A percentile compares a stretch with the other conserved stretches of the same genome.
These are phyloP conservation scores for Lipomyces sp. DNA, from an alignment of 805 yeast species.

Conservation along the genomic window DNA sequence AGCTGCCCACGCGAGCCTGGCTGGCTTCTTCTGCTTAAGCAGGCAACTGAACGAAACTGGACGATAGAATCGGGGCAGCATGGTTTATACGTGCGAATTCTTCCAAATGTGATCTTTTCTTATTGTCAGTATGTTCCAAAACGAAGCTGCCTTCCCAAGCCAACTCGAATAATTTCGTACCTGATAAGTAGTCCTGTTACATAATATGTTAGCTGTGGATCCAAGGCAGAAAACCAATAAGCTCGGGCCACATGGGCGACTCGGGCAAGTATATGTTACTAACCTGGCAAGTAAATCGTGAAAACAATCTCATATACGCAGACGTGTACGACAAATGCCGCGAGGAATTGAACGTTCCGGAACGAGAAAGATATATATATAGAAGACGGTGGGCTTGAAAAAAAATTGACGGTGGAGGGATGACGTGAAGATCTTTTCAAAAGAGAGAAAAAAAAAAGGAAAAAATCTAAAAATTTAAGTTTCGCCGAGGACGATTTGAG, in stretches of 20 bases:
- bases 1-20: background rate
- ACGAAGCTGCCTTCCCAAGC: background rate
- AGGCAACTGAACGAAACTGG: slow-evolving; percentile 12
- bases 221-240: background rate
- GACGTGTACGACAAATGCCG: slow-evolving; percentile 2
- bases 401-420: slow-evolving; percentile 31
- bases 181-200: slow-evolving; percentile 36
- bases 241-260: background rate
- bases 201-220: slow-evolving; percentile 15
- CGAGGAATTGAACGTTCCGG: background rate
- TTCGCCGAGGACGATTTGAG: background rate
- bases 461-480: slow-evolving; percentile 12
- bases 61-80: slow-evolving; percentile 21
- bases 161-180: slow-evolving; percentile 11
- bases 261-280: background rate
- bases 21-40: slow-evolving; percentile 11
- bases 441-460: background rate
- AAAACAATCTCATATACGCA: slow-evolving; percentile 32
- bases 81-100: slow-evolving; percentile 19
- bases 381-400: background rate
- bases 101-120: slow-evolving; percentile 35
- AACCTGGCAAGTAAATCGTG: slow-evolving; percentile 37
- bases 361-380: background rate
- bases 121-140: background rate
- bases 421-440: background rate